phyloP scores from a whole-genome alignment of 805 yeast genomes.

The Scheffersomyces coipomensis region DNA sequence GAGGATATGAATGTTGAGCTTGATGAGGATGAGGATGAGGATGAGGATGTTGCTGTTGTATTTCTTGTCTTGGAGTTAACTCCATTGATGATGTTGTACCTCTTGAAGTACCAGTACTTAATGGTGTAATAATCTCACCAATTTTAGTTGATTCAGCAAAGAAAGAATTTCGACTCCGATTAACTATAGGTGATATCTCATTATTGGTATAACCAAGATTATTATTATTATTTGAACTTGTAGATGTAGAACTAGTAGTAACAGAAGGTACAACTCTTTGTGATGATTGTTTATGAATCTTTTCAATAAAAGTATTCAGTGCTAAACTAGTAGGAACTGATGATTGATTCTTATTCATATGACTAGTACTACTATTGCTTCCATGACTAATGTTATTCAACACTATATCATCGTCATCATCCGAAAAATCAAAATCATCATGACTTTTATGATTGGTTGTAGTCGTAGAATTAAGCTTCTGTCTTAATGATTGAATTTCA shows the following conservation, averaged over 20 bases:
- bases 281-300: conserved; percentile 5
- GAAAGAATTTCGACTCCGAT: conserved; percentile 1
- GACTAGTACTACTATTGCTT: not conserved
- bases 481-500: not conserved
- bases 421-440: not conserved
- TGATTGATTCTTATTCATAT: not conserved
- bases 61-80: not conserved
- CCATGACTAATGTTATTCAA: not conserved
- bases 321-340: not conserved
- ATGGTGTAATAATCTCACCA: not conserved
- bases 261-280: conserved; percentile 1
- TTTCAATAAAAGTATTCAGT: conserved; percentile 4
- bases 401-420: not conserved
- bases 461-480: not conserved
- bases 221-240: not conserved
- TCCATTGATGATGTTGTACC: not conserved
- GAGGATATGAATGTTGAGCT: not conserved
- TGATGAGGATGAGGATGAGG: too few relatives aligned
- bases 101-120: not conserved
- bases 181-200: not conserved
- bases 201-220: not conserved
- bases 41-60: not conserved
- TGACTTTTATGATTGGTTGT: not conserved
- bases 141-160: conserved; percentile 10
- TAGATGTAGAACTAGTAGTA: not conserved